phyloP scores from a whole-genome alignment of 345 rosid genomes.

The Moringa oleifera region DNA sequence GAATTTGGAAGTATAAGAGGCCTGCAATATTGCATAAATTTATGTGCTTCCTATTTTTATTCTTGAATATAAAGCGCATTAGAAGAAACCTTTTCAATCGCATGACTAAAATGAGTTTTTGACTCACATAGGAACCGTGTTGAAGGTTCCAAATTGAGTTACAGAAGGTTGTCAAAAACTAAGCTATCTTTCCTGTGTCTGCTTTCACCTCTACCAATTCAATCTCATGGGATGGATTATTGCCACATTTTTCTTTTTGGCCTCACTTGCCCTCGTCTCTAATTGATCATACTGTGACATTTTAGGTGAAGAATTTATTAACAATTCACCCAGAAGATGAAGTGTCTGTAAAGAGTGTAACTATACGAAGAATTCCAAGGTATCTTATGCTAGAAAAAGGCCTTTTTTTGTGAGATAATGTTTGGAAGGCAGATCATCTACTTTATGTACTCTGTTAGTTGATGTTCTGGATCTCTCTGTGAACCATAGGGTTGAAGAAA shows the following conservation, averaged over 20 bases:
- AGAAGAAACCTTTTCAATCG: background rate
- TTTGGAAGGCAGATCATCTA: constrained; percentile 1
- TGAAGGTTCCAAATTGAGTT: background rate
- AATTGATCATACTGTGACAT: background rate
- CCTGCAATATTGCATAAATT: background rate
- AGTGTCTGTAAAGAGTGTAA: constrained; percentile 73
- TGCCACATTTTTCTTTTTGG: background rate
- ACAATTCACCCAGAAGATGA: constrained; percentile 80
- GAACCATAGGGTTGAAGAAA: constrained; percentile 61
- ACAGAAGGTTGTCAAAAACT: background rate
- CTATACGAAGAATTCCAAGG: constrained; percentile 93
- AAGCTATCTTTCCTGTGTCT: background rate
- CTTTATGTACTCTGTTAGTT: background rate
- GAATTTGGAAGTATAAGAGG: background rate
- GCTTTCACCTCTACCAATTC: background rate
- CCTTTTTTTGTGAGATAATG: background rate
- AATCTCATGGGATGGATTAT: background rate
- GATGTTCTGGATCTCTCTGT: constrained; percentile 2
- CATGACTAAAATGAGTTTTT: background rate
- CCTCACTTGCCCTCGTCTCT: background rate
- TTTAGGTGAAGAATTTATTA: constrained; percentile 78
- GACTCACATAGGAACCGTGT: background rate
- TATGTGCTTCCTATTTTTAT: background rate
- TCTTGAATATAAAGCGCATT: background rate
- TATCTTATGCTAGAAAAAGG: constrained; percentile 18